phyloP scores from a whole-genome alignment of 1,139 yeast genomes.

The Candida smagusa region DNA sequence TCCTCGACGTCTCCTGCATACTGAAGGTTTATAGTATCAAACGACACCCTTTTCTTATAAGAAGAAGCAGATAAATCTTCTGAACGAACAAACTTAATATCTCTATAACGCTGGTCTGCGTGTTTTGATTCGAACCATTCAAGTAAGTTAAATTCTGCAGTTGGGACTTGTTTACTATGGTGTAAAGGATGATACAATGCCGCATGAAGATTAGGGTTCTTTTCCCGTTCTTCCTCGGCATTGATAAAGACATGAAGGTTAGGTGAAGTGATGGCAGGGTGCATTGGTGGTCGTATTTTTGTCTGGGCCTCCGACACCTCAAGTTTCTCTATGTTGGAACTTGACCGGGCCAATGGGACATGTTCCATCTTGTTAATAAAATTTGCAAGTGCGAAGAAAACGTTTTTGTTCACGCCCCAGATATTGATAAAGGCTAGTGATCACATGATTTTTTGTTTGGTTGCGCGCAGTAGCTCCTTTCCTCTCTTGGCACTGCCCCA shows the following conservation, averaged over 20 bases:
- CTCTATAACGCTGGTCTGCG: constrained; percentile 21
- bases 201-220: constrained; percentile 1
- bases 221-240: constrained; percentile 1
- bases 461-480: too few relatives aligned
- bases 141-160: constrained; percentile 19
- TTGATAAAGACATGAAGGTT: constrained; percentile 3
- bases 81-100: constrained; percentile 18
- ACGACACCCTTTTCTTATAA: constrained; percentile 30
- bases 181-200: constrained; percentile 1
- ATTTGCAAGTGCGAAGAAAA: too few relatives aligned
- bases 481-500: too few relatives aligned
- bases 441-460: too few relatives aligned
- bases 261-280: constrained; percentile 1
- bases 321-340: background rate
- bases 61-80: constrained; percentile 7
- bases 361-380: too few relatives aligned
- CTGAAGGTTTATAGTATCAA: constrained; percentile 43
- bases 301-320: background rate
- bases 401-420: too few relatives aligned
- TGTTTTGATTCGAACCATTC: constrained; percentile 18
- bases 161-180: constrained; percentile 1
- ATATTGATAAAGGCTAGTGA: too few relatives aligned
- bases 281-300: constrained; percentile 1
- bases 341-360: too few relatives aligned
- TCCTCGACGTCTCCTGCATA: constrained; percentile 21